These are phyloP conservation scores for Gossypium trilobum DNA, from an alignment of 441 rosid genomes.

Conservation along the genomic window DNA sequence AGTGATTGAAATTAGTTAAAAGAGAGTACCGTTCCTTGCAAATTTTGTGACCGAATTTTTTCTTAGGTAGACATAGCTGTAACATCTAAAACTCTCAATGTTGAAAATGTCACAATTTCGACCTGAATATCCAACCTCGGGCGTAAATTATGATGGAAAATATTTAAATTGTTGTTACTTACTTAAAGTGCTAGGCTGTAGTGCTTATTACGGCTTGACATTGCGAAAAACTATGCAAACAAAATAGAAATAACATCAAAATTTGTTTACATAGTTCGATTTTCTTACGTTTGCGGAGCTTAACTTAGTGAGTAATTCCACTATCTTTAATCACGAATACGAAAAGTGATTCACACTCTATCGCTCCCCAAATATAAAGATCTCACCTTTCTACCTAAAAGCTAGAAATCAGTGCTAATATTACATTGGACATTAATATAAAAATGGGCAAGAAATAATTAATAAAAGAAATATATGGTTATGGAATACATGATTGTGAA, in stretches of 20 bases:
- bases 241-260: too few species aligned
- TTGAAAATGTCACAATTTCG: background rate
- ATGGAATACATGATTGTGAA: background rate
- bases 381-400: background rate
- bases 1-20: too few species aligned
- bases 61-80: too few species aligned
- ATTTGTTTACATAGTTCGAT: too few species aligned
- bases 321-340: too few species aligned
- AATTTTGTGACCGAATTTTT: too few species aligned
- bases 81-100: background rate
- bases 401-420: background rate
- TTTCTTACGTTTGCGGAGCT: background rate
- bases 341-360: background rate
- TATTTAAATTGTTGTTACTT: background rate
- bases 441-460: background rate
- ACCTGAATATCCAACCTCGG: background rate
- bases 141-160: background rate
- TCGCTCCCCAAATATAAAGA: background rate
- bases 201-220: background rate
- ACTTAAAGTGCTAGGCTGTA: too few species aligned
- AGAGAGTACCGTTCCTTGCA: too few species aligned
- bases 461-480: too few species aligned
- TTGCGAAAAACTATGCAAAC: background rate
- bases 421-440: background rate
- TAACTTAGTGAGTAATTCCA: background rate